Conservation (phyloP, 2,329 filamentous ascomycete species). For the Trichoderma lentiforme region DNA sequence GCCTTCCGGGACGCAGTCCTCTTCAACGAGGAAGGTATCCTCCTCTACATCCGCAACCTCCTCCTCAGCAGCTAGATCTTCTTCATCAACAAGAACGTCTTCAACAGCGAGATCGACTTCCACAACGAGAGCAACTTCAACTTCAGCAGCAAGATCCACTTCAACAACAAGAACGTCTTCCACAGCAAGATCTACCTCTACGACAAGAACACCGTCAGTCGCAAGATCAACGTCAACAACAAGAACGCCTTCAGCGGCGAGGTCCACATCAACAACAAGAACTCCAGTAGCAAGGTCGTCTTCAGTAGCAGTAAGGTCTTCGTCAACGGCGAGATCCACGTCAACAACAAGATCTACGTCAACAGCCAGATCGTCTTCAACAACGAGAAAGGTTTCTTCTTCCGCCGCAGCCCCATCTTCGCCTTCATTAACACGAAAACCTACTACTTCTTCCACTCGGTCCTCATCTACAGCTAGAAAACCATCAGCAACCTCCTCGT, state of each 20-base stretch:
- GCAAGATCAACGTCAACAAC: neutral
- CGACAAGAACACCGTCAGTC: neutral
- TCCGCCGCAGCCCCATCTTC: neutral
- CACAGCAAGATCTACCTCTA: neutral
- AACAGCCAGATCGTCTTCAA: neutral
- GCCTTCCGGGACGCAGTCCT: neutral
- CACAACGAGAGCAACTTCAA: neutral
- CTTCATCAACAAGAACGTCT: neutral
- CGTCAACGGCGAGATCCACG: neutral
- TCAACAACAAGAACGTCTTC: neutral
- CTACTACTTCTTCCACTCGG: neutral
- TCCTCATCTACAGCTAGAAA: constrained; percentile 2
- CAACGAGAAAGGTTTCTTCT: constrained; percentile 5
- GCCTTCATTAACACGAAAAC: neutral
- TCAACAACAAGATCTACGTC: neutral
- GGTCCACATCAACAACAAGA: neutral
- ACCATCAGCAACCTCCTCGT: neutral
- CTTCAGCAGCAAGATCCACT: neutral
- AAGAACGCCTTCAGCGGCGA: neutral
- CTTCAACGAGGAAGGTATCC: neutral
- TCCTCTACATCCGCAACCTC: neutral
- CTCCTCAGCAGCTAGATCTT: neutral
- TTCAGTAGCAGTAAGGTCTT: neutral
- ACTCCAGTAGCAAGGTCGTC: neutral
- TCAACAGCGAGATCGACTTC: neutral